Evolutionary conservation across 352 stramenopile genomes (phyloP), one percentile per base, ranked within the genome.

Genomic region (Thalassiosira allenii): DNA sequence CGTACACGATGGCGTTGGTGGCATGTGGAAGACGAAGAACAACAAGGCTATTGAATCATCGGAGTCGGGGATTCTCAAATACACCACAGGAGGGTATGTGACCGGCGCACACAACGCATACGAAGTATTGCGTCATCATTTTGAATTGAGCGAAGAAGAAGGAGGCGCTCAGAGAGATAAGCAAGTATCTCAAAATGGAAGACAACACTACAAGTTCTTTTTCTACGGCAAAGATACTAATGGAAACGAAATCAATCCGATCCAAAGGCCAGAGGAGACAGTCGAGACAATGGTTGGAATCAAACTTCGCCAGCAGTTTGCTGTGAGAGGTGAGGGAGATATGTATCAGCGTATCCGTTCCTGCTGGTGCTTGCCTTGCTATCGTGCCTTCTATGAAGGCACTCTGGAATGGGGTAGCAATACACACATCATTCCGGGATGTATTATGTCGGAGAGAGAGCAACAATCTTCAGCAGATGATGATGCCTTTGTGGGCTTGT

Each of bases 151-250:
- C n/a, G n/a, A n/a, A n/a, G n/a, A n/a, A n/a, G 34, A 32, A 62
- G 17, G 2, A 12, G 2, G 8, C 52, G 5, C 47, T 14, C 9
- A 43, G 23, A 22, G 58, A 27, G 27, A 20, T 12, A 11, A 34
- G 14, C 9, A 74, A 58, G 23, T n/a, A 63, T 41, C 53, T 3
- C 22, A 74, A 52, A 9, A 17, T 17, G 9, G 37, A 62, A 1
- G 23, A 63, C 33, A 40, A n/a, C n/a, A 62, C 6, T 74, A 43
- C 11, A 32, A 74, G 37, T 74, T 74, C 64, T 74, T 74, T 33
- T 47, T 23, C 11, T 41, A 66, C 20, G 17, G 41, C 27, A 49
- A 30, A 52, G 49, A 64, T 9, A 64, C n/a, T n/a, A n/a, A n/a
- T n/a, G n/a, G n/a, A n/a, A n/a, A n/a, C n/a, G n/a, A n/a, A n/a